Conservation (phyloP, 2,329 filamentous ascomycete species). For the Neofusicoccum sp. region DNA sequence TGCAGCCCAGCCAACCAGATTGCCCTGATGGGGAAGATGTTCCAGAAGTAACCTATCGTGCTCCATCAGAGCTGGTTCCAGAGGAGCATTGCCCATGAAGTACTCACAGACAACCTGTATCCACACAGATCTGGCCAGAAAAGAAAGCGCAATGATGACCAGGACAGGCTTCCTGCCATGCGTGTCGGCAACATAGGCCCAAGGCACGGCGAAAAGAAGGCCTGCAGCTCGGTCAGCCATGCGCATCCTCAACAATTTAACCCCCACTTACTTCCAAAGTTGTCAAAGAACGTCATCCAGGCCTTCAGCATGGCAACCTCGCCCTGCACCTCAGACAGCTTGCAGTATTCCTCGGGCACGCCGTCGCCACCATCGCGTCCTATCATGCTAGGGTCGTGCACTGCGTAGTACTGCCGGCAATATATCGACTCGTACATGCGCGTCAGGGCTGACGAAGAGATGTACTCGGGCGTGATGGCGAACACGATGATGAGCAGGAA, state of each 20-base stretch:
- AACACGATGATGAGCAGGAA: slow-evolving; percentile 43
- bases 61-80: background rate
- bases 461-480: slow-evolving; percentile 43
- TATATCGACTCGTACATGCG: slow-evolving; percentile 56
- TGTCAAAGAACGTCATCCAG: slow-evolving; percentile 47
- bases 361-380: slow-evolving; percentile 22
- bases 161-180: slow-evolving; percentile 35
- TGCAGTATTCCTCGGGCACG: slow-evolving; percentile 47
- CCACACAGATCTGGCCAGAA: slow-evolving; percentile 26
- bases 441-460: slow-evolving; percentile 43
- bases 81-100: background rate
- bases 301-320: slow-evolving; percentile 54
- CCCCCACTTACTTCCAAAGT: slow-evolving; percentile 43
- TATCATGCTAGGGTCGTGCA: slow-evolving; percentile 32
- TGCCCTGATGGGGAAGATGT: slow-evolving; percentile 30
- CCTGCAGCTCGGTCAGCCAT: slow-evolving; percentile 2
- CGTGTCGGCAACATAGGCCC: slow-evolving; percentile 36
- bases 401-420: slow-evolving; percentile 51
- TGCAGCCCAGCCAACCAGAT: slow-evolving; percentile 31
- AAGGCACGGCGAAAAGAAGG: slow-evolving; percentile 33
- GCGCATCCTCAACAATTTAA: background rate
- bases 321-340: slow-evolving; percentile 50
- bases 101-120: slow-evolving; percentile 30
- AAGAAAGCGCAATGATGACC: slow-evolving; percentile 26
- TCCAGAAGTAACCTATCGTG: slow-evolving; percentile 32